Base-by-base conservation (phyloP, 2,329 filamentous ascomycete species). In the Penicillium sp. region DNA sequence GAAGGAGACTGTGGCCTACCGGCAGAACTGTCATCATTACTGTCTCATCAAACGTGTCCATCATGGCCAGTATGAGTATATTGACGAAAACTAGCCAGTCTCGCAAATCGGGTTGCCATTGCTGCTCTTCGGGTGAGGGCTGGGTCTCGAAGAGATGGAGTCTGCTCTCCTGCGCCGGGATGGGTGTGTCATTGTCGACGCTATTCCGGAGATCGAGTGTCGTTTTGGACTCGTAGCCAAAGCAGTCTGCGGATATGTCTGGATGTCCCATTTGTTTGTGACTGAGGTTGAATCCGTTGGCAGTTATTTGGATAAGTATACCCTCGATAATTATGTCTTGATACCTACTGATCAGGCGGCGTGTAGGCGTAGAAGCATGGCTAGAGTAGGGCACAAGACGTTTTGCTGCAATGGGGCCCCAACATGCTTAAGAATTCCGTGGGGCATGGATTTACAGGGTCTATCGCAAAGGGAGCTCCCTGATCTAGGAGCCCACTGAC, bases 41-140 rank as follows among this genome's bases (percentile, higher is more conserved):
- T 0, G 81, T 82, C 11, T 78, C 76, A 64, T 84, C 80, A 41
- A 83, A 76, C 3, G 78, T 76, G 42, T 83, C 81, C 73, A 82
- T 79, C 65, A 82, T 75, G 5, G 79, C 78, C 42, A 82, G 69
- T 34, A 81, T 62, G 25, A 76, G 73, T 31, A 83, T 69, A 11
- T 75, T 78, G 28, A 73, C 64, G 62, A 82, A 73, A 28, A 81
- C 71, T 17, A 78, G 66, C 68, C 72, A 78, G 62, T 81, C 76
- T 57, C 73, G 71, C 48, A 72, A 71, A 8, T 72, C 71, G 0
- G 78, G 75, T 42, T 68, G 75, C 77, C 79, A 80, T 58, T 63
- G 54, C 28, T 59, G 54, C n/a, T 59, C 57, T 14, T 67, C 64
- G 7, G 54, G 3, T 15, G 58, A 50, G 2, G 47, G 35, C 8